These are phyloP conservation scores for Hansenula sp. DNA, from an alignment of 1,139 yeast genomes.

Conservation along the genomic window DNA sequence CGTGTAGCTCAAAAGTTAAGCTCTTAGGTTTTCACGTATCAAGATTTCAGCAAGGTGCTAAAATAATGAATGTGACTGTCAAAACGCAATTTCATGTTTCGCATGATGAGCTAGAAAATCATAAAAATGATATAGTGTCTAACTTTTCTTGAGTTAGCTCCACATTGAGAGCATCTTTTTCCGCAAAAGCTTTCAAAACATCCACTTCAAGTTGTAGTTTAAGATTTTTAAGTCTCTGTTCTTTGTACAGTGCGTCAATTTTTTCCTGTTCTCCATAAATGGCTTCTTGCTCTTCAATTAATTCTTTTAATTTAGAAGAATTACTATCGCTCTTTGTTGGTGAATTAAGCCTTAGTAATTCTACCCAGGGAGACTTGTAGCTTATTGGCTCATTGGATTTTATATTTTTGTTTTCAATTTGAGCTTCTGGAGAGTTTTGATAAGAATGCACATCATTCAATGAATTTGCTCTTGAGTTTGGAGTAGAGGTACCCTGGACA, in stretches of 20 bases:
- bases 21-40: too few relatives aligned
- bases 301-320: slow-evolving; percentile 1
- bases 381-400: too few relatives aligned
- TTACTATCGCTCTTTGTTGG: not conserved
- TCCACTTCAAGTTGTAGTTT: slow-evolving; percentile 8
- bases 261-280: slow-evolving; percentile 4
- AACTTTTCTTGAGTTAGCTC: slow-evolving; percentile 14
- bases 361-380: slow-evolving; percentile 12
- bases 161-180: slow-evolving; percentile 11
- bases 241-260: slow-evolving; percentile 6
- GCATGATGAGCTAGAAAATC: slow-evolving; percentile 46
- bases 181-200: slow-evolving; percentile 2
- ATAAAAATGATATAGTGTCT: slow-evolving; percentile 13
- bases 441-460: not conserved
- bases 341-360: slow-evolving; percentile 6
- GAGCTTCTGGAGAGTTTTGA: not conserved
- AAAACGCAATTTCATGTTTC: too few relatives aligned
- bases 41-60: too few relatives aligned
- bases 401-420: not conserved
- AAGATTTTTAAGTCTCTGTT: slow-evolving; percentile 4
- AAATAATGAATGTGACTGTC: too few relatives aligned
- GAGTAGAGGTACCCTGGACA: not conserved
- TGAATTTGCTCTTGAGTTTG: not conserved
- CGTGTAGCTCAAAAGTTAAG: too few relatives aligned
- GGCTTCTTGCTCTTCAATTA: slow-evolving; percentile 10